phyloP scores from a whole-genome alignment of 352 stramenopile species.

The Pythium folliculosum region DNA sequence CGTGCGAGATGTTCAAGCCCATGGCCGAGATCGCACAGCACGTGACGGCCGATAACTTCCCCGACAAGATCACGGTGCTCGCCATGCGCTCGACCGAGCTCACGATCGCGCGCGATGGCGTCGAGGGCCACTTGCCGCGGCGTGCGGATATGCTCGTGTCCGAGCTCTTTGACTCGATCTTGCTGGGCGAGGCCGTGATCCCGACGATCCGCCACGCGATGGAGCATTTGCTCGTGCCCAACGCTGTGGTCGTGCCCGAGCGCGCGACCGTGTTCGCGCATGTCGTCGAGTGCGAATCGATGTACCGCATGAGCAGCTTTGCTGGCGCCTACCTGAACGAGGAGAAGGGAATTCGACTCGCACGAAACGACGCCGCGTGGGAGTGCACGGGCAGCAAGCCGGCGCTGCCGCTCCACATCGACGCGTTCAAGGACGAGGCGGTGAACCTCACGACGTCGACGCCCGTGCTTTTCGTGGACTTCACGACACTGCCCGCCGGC shows the following conservation, averaged over 20 bases:
- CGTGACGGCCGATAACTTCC: slow-evolving; percentile 69
- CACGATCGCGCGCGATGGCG: slow-evolving; percentile 32
- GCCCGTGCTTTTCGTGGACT: slow-evolving; percentile 68
- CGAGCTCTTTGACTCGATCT: slow-evolving; percentile 91
- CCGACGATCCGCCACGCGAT: slow-evolving; percentile 82
- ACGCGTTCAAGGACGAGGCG: slow-evolving; percentile 38
- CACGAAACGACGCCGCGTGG: slow-evolving; percentile 57
- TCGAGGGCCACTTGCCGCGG: slow-evolving; percentile 43
- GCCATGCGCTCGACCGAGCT: slow-evolving; percentile 76
- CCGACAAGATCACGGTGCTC: slow-evolving; percentile 78
- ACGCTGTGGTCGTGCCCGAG: slow-evolving; percentile 70
- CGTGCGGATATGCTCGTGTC: slow-evolving; percentile 92
- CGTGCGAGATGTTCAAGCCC: slow-evolving; percentile 90
- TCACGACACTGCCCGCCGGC: slow-evolving; percentile 39
- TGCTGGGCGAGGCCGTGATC: slow-evolving; percentile 90
- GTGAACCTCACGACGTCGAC: slow-evolving; percentile 45
- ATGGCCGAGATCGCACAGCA: slow-evolving; percentile 82
- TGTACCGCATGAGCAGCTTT: slow-evolving; percentile 76
- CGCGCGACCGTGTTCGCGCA: slow-evolving; percentile 71
- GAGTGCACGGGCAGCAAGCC: slow-evolving; percentile 63
- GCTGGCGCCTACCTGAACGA: slow-evolving; percentile 33
- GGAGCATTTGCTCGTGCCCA: slow-evolving; percentile 53
- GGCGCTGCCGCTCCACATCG: slow-evolving; percentile 67
- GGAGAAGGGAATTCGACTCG: slow-evolving; percentile 38
- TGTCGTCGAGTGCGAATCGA: slow-evolving; percentile 59